A percentile compares a stretch with the other conserved stretches of the same genome.
Conservation (phyloP, 768 basidiomycete species). For the Kwoniella bestiolae region DNA sequence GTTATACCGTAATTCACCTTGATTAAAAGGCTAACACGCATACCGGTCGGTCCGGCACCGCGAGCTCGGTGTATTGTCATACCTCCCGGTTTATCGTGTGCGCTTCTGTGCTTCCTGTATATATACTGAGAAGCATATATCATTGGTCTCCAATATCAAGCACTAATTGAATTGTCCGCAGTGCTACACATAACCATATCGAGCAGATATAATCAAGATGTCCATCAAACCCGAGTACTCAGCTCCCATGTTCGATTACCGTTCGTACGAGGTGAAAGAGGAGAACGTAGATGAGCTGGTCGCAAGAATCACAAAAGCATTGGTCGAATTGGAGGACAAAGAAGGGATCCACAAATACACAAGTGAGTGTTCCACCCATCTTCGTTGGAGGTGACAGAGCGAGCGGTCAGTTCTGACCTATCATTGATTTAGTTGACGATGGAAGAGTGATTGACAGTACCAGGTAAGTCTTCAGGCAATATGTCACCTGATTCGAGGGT, state of each 20-base stretch:
- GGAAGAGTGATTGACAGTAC: slow-evolving; percentile 16
- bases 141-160: too few relatives aligned
- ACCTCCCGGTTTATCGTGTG: too few relatives aligned
- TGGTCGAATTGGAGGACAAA: slow-evolving; percentile 31
- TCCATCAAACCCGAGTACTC: background rate
- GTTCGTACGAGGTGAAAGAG: slow-evolving; percentile 26
- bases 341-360: slow-evolving; percentile 25
- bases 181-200: too few relatives aligned
- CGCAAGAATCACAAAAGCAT: slow-evolving; percentile 19
- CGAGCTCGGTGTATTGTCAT: background rate
- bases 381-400: background rate
- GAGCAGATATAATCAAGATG: too few relatives aligned
- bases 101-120: background rate
- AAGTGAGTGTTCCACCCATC: slow-evolving; percentile 27
- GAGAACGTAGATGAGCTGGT: slow-evolving; percentile 22
- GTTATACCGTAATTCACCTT: background rate
- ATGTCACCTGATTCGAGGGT: background rate
- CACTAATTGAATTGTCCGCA: too few relatives aligned
- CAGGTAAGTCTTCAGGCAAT: slow-evolving; percentile 6
- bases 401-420: background rate
- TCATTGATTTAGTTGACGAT: slow-evolving; percentile 7
- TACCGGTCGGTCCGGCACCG: background rate
- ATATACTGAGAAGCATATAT: background rate
- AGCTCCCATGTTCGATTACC: slow-evolving; percentile 26
- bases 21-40: too few relatives aligned